Evolutionary conservation across 352 stramenopile species (phyloP), one percentile per base, ranked within the genome.

Genomic region (Elongisporangium undulatum): DNA sequence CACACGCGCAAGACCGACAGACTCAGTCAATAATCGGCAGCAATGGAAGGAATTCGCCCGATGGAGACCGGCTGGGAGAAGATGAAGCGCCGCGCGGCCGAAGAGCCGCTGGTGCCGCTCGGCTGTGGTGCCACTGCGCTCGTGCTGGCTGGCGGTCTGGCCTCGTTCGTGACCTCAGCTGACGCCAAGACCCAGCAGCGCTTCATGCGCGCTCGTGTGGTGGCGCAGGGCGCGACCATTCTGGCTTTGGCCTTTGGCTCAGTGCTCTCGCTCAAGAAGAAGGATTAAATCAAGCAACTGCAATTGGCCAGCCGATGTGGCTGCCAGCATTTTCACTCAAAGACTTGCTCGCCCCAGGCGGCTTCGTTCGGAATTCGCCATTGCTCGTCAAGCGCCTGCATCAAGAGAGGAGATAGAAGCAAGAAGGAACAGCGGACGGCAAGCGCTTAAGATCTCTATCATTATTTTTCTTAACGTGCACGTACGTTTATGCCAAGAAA

Each of bases 61-160:
- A 72, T 72, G 53, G 84, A 92, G 69, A 87, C 72, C 21, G 82
- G 85, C 16, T 88, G 72, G 69, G 75, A 92, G 59, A 94, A 94
- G 78, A 79, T 87, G 68, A 85, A 90, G 72, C 82, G 85, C 62
- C 82, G 82, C 63, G 81, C 80, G 58, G 49, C 55, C 9, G 80
- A 92, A 60, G 82, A 94, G 58, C 84, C 84, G 53, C 77, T 92
- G n/a, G 84, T 94, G 51, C 84, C 84, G 24, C 61, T 91, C 16
- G 84, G 84, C 20, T 88, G 76, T 22, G 59, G 88, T 20, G 72
- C 77, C 41, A 94, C 84, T 15, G 75, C 73, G 1, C 82, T 64
- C 5, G 82, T 89, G 56, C 70, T 94, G 22, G 58, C 77, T 0
- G 82, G 82, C 26, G 85, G 82, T 2, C 61, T 94, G 58, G 69